Evolutionary conservation across 768 basidiomycete genomes (phyloP).

Genomic region (Tulasnella sp.): DNA sequence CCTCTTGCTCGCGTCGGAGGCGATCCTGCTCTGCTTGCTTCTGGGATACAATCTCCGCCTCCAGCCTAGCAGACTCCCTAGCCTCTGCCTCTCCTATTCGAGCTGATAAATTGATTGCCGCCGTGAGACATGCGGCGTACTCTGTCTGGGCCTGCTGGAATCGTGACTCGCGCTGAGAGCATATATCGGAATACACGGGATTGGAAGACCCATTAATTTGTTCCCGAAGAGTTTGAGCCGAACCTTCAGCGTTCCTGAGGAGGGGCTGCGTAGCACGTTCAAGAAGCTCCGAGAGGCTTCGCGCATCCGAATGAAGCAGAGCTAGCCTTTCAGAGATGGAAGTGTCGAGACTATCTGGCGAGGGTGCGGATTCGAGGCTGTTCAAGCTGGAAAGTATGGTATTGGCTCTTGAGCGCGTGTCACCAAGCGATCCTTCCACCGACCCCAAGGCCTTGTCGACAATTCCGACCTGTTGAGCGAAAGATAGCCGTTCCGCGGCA

Average conservation of each 20-base stretch:
- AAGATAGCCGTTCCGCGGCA: not conserved
- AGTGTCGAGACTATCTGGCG: not conserved
- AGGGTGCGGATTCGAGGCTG: not conserved
- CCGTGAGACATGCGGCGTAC: not conserved
- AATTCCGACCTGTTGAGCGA: not conserved
- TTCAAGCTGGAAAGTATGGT: not conserved
- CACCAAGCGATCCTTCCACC: constrained; percentile 1
- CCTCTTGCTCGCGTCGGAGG: constrained; percentile 22
- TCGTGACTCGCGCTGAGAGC: not conserved
- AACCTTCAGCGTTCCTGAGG: not conserved
- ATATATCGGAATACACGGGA: not conserved
- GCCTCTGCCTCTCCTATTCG: not conserved
- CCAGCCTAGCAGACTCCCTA: not conserved
- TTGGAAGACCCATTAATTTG: not conserved
- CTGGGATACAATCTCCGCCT: not conserved
- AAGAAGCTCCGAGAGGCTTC: not conserved
- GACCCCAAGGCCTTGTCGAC: not conserved
- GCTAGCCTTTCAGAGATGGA: not conserved
- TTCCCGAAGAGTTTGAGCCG: not conserved
- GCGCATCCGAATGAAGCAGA: not conserved
- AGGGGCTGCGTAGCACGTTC: not conserved
- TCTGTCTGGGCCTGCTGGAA: not conserved
- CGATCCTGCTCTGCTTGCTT: constrained; percentile 28
- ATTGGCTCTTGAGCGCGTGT: not conserved
- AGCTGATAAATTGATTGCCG: not conserved